phyloP scores from a whole-genome alignment of 1,139 yeast genomes.

The Zygoascus hellenicus region DNA sequence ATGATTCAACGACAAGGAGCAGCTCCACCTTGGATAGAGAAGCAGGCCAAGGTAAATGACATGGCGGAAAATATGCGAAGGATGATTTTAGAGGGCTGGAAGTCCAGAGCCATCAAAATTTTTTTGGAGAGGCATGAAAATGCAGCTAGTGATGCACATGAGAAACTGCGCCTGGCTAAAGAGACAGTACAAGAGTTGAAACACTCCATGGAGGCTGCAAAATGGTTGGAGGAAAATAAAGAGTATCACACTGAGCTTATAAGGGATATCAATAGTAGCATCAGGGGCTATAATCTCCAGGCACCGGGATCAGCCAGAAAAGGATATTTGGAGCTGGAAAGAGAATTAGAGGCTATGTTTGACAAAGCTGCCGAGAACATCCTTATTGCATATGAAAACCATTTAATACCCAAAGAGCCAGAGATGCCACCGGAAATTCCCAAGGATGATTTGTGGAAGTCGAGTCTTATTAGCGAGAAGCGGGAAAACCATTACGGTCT shows the following conservation, averaged over 20 bases:
- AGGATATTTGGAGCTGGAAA: slow-evolving; percentile 49
- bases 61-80: slow-evolving; percentile 44
- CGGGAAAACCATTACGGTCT: slow-evolving; percentile 30
- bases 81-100: slow-evolving; percentile 17
- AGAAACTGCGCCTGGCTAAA: slow-evolving; percentile 1
- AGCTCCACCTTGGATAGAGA: slow-evolving; percentile 85
- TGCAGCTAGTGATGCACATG: slow-evolving; percentile 11
- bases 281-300: slow-evolving; percentile 72
- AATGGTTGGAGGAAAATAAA: slow-evolving; percentile 40
- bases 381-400: slow-evolving; percentile 16
- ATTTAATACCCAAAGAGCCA: slow-evolving; percentile 11
- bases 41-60: slow-evolving; percentile 53
- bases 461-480: slow-evolving; percentile 23
- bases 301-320: slow-evolving; percentile 75
- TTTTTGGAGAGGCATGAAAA: slow-evolving; percentile 21
- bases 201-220: slow-evolving; percentile 12
- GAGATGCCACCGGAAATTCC: slow-evolving; percentile 16
- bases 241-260: slow-evolving; percentile 43
- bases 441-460: slow-evolving; percentile 17
- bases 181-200: not conserved
- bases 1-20: slow-evolving; percentile 71
- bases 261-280: slow-evolving; percentile 47
- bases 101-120: slow-evolving; percentile 11
- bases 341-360: slow-evolving; percentile 40
- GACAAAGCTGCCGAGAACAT: slow-evolving; percentile 11